Percentiles rank a stretch among this genome's conserved stretches.
Evolutionary conservation across 2,329 filamentous ascomycete genomes (phyloP).

Genomic region (Chaetomium olivaceum): DNA sequence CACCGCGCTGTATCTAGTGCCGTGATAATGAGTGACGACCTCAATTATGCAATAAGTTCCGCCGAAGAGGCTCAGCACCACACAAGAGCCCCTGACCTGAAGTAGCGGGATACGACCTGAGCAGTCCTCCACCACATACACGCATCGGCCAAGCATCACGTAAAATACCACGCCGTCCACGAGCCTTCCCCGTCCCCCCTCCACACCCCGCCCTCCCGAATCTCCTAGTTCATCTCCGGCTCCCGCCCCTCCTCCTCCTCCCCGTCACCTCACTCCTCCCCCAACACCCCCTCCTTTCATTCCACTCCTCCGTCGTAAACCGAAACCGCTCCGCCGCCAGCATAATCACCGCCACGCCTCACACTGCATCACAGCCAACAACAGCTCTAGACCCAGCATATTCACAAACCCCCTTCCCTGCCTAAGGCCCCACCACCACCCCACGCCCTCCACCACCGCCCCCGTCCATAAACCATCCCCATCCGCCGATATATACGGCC

Average conservation of each 20-base stretch:
- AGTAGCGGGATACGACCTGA: neutral
- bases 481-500: constrained; percentile 37
- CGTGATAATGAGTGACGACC: constrained; percentile 3
- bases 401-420: constrained; percentile 47
- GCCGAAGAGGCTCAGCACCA: neutral
- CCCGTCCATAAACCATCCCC: constrained; percentile 39
- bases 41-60: neutral
- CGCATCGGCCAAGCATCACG: neutral
- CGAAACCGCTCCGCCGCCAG: constrained; percentile 31
- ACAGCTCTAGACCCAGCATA: constrained; percentile 48
- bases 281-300: constrained; percentile 19
- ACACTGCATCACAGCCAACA: constrained; percentile 47
- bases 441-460: constrained; percentile 42
- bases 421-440: constrained; percentile 41
- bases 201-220: neutral
- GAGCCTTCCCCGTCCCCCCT: neutral
- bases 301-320: constrained; percentile 33
- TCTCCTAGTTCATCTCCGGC: neutral
- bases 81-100: neutral
- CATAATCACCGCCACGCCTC: constrained; percentile 48
- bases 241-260: constrained; percentile 14
- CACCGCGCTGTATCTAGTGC: neutral
- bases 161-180: neutral
- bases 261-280: neutral
- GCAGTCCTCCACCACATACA: neutral